Percentiles rank a stretch among this genome's conserved stretches.
These are phyloP conservation scores for Pythium brassicae DNA, from an alignment of 352 stramenopile species.

Conservation along the genomic window DNA sequence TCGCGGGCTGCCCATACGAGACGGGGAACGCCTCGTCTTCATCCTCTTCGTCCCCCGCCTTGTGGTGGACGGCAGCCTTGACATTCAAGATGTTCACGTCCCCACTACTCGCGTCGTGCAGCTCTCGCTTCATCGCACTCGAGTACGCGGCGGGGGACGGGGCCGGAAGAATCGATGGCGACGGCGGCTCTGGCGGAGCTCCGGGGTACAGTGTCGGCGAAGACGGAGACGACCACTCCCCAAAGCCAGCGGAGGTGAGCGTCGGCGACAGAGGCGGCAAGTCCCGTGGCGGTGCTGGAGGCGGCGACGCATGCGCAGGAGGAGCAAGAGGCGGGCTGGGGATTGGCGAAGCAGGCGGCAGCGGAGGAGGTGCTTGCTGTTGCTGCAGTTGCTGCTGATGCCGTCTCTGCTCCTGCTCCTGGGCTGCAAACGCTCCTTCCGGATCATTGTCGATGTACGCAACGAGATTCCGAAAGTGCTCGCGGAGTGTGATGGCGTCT, in stretches of 20 bases:
- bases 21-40: conserved; percentile 74
- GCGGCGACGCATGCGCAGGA: conserved; percentile 13
- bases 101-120: background rate
- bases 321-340: conserved; percentile 7
- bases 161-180: conserved; percentile 11
- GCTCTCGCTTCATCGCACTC: conserved; percentile 2
- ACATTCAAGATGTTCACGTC: conserved; percentile 7
- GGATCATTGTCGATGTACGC: conserved; percentile 68
- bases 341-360: background rate
- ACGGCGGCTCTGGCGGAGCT: conserved; percentile 23
- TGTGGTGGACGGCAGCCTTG: conserved; percentile 7
- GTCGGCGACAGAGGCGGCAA: conserved; percentile 12
- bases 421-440: conserved; percentile 32
- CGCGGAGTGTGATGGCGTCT: conserved; percentile 59
- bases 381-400: conserved; percentile 8
- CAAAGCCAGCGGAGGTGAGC: conserved; percentile 3
- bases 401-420: conserved; percentile 24
- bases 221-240: conserved; percentile 22
- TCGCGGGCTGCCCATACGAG: conserved; percentile 28
- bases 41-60: conserved; percentile 55
- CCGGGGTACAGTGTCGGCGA: conserved; percentile 22
- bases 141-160: background rate
- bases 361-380: conserved; percentile 6
- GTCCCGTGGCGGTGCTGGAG: conserved; percentile 19
- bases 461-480: conserved; percentile 69